These are phyloP conservation scores for Colletotrichum sp. DNA, from an alignment of 2,329 filamentous ascomycete species.

Conservation along the genomic window DNA sequence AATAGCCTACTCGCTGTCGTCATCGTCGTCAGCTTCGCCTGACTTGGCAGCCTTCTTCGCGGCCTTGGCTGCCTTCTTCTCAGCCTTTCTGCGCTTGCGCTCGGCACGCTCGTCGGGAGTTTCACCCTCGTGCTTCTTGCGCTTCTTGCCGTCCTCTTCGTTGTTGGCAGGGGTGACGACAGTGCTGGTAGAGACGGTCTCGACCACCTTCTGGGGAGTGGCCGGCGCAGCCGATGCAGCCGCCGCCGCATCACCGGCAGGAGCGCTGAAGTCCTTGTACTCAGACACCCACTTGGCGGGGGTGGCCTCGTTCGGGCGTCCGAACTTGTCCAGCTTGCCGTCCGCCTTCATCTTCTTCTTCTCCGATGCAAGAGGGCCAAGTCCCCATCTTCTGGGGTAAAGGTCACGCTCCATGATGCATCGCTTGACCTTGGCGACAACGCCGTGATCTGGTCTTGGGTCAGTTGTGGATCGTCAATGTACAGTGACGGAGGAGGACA, in stretches of 20 bases:
- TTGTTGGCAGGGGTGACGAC: slow-evolving; percentile 48
- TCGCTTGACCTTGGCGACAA: slow-evolving; percentile 98
- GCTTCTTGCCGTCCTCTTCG: slow-evolving; percentile 67
- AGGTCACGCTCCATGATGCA: slow-evolving; percentile 99
- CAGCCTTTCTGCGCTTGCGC: slow-evolving; percentile 64
- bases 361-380: slow-evolving; percentile 90
- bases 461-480: not conserved
- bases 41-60: slow-evolving; percentile 59
- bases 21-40: slow-evolving; percentile 48
- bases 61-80: slow-evolving; percentile 64
- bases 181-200: slow-evolving; percentile 45
- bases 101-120: slow-evolving; percentile 71
- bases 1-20: slow-evolving; percentile 54
- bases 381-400: slow-evolving; percentile 95
- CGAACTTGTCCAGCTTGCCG: slow-evolving; percentile 98
- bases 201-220: slow-evolving; percentile 39
- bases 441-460: slow-evolving; percentile 75
- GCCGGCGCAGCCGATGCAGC: slow-evolving; percentile 47
- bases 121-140: slow-evolving; percentile 85
- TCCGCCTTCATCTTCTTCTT: slow-evolving; percentile 99
- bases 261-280: slow-evolving; percentile 85
- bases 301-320: slow-evolving; percentile 89
- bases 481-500: not conserved
- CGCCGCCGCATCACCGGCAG: slow-evolving; percentile 48
- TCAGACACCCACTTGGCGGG: slow-evolving; percentile 90